Conservation (phyloP, 306 rosid genomes). For the Rosa chinensis region DNA sequence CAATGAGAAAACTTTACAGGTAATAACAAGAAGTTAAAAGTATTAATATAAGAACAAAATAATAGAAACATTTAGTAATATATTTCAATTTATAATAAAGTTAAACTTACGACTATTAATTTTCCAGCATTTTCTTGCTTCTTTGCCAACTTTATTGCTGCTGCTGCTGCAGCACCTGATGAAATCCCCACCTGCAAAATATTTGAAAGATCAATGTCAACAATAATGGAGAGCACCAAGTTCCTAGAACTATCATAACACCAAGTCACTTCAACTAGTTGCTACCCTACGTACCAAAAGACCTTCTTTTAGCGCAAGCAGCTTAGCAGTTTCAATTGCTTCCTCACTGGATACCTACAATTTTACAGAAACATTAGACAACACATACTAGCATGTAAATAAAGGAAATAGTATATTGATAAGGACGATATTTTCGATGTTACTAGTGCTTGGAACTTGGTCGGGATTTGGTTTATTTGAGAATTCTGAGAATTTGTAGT, state of each 20-base stretch:
- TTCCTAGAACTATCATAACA: too few species aligned
- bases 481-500: too few species aligned
- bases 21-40: background rate
- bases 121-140: constrained; percentile 72
- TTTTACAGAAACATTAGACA: background rate
- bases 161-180: constrained; percentile 79
- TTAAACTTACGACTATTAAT: constrained; percentile 56
- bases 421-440: too few species aligned
- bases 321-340: constrained; percentile 69
- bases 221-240: background rate
- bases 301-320: constrained; percentile 76
- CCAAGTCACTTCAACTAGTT: background rate
- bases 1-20: background rate
- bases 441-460: too few species aligned
- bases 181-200: constrained; percentile 72
- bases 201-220: too few species aligned
- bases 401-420: too few species aligned
- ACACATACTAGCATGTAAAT: background rate
- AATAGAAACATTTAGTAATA: background rate
- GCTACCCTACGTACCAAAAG: constrained; percentile 27
- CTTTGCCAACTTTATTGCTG: constrained; percentile 63
- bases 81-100: background rate
- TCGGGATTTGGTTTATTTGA: too few species aligned
- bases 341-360: constrained; percentile 63
- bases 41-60: background rate